These are phyloP conservation scores for Buxus sempervirens DNA, from an alignment of 164 flowering plant species.

Conservation along the genomic window DNA sequence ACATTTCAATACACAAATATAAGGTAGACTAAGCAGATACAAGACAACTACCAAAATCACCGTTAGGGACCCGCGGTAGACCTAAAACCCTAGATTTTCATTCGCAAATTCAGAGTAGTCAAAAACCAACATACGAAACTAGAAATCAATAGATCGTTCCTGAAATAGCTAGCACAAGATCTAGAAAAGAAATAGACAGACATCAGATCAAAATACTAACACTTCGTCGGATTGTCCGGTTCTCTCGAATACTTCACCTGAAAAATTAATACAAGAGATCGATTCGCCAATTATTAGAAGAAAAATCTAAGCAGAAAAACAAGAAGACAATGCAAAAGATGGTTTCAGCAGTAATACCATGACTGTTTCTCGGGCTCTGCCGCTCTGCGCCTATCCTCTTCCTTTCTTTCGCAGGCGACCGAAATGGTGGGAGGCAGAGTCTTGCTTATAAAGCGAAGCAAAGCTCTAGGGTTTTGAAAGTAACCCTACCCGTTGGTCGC, in stretches of 20 bases:
- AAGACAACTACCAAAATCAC: neutral
- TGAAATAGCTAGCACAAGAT: neutral
- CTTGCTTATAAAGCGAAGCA: too few relatives aligned
- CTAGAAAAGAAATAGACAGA: neutral
- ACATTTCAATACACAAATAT: too few relatives aligned
- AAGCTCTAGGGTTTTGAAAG: slow-evolving; percentile 16
- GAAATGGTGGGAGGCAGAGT: too few relatives aligned
- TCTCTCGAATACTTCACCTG: slow-evolving; percentile 81
- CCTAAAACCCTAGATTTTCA: neutral
- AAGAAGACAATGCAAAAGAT: neutral
- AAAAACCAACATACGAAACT: neutral
- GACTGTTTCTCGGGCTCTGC: too few relatives aligned
- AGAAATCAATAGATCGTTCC: neutral
- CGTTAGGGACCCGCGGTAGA: neutral
- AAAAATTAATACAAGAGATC: neutral
- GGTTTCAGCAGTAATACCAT: too few relatives aligned
- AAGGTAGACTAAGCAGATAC: neutral
- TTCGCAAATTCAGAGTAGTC: neutral
- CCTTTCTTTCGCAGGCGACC: neutral
- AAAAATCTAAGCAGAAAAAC: neutral
- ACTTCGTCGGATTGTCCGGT: slow-evolving; percentile 71
- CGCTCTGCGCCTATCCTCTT: neutral
- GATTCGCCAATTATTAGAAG: neutral
- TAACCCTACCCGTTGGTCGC: too few relatives aligned
- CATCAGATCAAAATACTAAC: slow-evolving; percentile 24